A percentile compares a stretch with the other conserved stretches of the same genome.
Evolutionary conservation across 106 monocot genomes (phyloP).

Genomic region (Allium cepa): DNA sequence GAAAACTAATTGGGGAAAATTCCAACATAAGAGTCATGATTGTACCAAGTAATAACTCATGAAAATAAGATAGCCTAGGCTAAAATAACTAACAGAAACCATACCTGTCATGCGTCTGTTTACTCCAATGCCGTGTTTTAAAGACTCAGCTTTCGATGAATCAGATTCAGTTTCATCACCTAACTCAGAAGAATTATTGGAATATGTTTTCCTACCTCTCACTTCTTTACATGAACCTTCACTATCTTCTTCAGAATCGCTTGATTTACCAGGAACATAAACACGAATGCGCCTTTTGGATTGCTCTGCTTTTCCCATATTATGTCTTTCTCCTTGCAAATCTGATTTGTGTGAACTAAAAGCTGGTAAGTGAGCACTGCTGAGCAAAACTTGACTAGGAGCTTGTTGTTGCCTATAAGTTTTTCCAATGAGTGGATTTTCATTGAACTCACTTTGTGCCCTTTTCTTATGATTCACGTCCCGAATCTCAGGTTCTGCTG

Average conservation of each 20-base stretch:
- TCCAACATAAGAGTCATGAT: background rate
- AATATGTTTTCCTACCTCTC: too few relatives aligned
- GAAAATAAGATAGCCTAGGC: too few relatives aligned
- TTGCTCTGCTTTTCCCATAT: conserved; percentile 3
- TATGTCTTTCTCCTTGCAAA: conserved; percentile 19
- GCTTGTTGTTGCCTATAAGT: conserved; percentile 40
- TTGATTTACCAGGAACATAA: conserved; percentile 32
- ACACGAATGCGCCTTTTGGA: conserved; percentile 30
- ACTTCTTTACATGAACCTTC: conserved; percentile 34
- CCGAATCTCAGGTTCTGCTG: too few relatives aligned
- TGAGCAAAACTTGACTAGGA: conserved; percentile 31
- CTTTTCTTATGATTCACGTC: conserved; percentile 30
- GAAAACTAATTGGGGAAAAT: too few relatives aligned
- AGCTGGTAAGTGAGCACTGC: conserved; percentile 49
- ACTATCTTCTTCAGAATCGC: conserved; percentile 21
- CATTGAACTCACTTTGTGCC: conserved; percentile 23
- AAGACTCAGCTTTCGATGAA: conserved; percentile 19
- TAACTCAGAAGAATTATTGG: background rate
- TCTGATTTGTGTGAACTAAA: conserved; percentile 17
- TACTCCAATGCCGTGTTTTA: conserved; percentile 9
- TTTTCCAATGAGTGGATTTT: conserved; percentile 57
- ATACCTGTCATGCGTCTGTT: conserved; percentile 9
- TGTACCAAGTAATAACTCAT: too few relatives aligned
- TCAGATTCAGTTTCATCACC: conserved; percentile 23
- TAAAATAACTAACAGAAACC: background rate